Evolutionary conservation across 768 basidiomycete genomes (phyloP).

Genomic region (Coprinopsis sp.): DNA sequence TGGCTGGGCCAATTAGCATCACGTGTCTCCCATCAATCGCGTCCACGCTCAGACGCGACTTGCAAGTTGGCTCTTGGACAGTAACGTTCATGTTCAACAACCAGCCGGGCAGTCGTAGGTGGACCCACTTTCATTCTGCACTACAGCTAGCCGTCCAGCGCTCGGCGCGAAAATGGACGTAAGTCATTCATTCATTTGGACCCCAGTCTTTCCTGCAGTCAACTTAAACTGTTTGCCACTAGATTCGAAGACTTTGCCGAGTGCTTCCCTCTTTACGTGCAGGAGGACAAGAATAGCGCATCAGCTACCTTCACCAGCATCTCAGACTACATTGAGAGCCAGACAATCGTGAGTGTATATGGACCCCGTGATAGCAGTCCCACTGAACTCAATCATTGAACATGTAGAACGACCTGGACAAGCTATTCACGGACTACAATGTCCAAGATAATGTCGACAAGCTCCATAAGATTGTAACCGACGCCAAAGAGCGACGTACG

Average conservation of each 20-base stretch:
- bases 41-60: neutral
- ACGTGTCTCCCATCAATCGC: neutral
- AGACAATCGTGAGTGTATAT: slow-evolving; percentile 42
- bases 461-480: slow-evolving; percentile 63
- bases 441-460: slow-evolving; percentile 68
- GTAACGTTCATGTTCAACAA: slow-evolving; percentile 34
- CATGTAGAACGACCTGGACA: slow-evolving; percentile 57
- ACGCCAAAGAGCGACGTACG: slow-evolving; percentile 56
- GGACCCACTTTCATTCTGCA: slow-evolving; percentile 53
- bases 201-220: neutral
- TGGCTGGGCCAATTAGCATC: neutral
- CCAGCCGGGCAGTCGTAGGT: slow-evolving; percentile 47
- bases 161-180: slow-evolving; percentile 59
- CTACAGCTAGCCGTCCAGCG: slow-evolving; percentile 52
- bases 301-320: slow-evolving; percentile 60
- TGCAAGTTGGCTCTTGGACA: neutral
- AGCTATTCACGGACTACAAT: slow-evolving; percentile 63
- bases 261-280: slow-evolving; percentile 62
- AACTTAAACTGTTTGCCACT: neutral
- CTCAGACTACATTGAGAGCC: slow-evolving; percentile 66
- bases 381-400: neutral
- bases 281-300: slow-evolving; percentile 61
- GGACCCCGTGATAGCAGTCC: too few species aligned
- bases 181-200: slow-evolving; percentile 17
- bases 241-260: slow-evolving; percentile 59